Evolutionary conservation across 2,329 filamentous ascomycete species (phyloP).

Genomic region (Pseudogymnoascus sp.): DNA sequence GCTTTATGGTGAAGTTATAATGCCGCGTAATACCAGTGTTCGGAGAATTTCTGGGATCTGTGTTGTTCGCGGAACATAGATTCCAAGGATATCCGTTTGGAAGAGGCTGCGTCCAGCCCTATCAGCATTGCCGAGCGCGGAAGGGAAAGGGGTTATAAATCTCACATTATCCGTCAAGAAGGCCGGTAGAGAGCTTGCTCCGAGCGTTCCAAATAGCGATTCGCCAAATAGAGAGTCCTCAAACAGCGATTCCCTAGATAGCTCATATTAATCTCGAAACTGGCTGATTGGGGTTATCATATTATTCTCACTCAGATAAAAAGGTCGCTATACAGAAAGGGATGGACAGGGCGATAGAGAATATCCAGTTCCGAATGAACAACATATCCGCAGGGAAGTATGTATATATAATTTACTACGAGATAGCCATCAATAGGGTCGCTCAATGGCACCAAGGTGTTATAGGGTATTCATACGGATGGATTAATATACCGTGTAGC

Average conservation of each 20-base stretch:
- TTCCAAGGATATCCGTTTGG: constrained; percentile 48
- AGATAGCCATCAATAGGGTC: not conserved
- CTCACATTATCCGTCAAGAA: constrained; percentile 39
- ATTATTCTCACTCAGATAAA: not conserved
- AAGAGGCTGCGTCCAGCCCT: constrained; percentile 29
- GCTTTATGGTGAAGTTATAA: constrained; percentile 27
- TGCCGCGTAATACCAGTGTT: constrained; percentile 33
- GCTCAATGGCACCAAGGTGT: not conserved
- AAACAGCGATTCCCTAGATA: constrained; percentile 19
- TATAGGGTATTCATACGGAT: not conserved
- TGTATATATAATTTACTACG: constrained; percentile 5
- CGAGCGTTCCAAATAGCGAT: constrained; percentile 28
- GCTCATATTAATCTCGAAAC: not conserved
- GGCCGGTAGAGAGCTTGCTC: constrained; percentile 26
- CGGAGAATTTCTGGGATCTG: constrained; percentile 31
- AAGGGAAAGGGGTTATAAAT: not conserved
- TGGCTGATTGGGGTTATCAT: not conserved
- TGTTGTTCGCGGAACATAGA: constrained; percentile 30
- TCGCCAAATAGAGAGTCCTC: constrained; percentile 13
- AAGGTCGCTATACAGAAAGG: not conserved
- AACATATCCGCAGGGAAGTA: not conserved
- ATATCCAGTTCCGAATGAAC: not conserved
- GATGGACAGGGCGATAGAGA: not conserved
- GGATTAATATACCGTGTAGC: not conserved
- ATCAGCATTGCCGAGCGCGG: not conserved